A percentile compares a stretch with the other conserved stretches of the same genome.
phyloP scores from a whole-genome alignment of 495 filamentous ascomycete genomes.

The Margaritispora aquatica region DNA sequence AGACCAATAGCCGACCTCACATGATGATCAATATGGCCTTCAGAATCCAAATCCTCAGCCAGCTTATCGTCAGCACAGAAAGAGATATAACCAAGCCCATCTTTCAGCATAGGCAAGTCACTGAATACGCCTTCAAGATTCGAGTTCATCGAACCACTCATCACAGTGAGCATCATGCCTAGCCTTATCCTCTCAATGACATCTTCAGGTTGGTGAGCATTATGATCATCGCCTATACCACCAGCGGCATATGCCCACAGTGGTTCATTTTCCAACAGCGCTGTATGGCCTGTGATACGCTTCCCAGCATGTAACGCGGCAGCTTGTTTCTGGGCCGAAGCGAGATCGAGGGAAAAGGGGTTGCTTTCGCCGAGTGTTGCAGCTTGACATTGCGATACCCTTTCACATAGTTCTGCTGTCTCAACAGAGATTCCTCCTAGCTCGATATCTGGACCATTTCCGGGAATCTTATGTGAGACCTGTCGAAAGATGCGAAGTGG shows the following conservation, averaged over 20 bases:
- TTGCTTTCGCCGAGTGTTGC: conserved; percentile 3
- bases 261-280: conserved; percentile 1
- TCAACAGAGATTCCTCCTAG: not conserved
- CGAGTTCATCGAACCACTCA: conserved; percentile 8
- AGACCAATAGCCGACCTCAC: not conserved
- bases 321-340: conserved; percentile 5
- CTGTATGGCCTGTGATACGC: conserved; percentile 5
- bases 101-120: not conserved
- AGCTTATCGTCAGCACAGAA: conserved; percentile 9
- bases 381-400: not conserved
- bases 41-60: conserved; percentile 1
- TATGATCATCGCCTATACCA: conserved; percentile 7
- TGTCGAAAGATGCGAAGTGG: conserved; percentile 5
- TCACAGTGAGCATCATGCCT: conserved; percentile 6
- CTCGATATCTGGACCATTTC: not conserved
- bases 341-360: conserved; percentile 3
- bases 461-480: conserved; percentile 5
- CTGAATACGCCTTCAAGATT: conserved; percentile 2
- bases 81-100: conserved; percentile 1
- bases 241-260: conserved; percentile 8
- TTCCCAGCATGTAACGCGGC: conserved; percentile 5
- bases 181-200: conserved; percentile 3
- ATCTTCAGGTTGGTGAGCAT: conserved; percentile 4
- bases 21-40: conserved; percentile 5
- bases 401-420: not conserved